phyloP scores from a whole-genome alignment of 2,329 filamentous ascomycete species.

The Beauveria caledonica region DNA sequence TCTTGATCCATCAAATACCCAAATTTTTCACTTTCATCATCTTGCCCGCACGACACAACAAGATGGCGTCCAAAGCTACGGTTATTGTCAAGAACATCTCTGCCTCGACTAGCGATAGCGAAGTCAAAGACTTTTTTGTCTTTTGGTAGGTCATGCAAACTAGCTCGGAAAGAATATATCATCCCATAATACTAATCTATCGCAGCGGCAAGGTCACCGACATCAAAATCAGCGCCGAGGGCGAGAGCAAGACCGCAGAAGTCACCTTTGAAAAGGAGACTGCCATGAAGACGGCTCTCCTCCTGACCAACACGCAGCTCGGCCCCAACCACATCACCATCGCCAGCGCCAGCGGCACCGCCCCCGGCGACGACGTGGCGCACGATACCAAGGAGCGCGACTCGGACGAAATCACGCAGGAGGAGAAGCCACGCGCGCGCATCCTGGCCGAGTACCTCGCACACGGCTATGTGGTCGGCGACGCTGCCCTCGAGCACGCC shows the following conservation, averaged over 20 bases:
- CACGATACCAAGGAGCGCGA: constrained; percentile 48
- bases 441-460: constrained; percentile 96
- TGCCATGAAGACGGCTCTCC: constrained; percentile 90
- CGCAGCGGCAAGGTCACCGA: constrained; percentile 80
- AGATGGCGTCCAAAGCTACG: constrained; percentile 52
- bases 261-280: constrained; percentile 96
- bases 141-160: constrained; percentile 58
- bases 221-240: constrained; percentile 64
- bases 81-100: constrained; percentile 90
- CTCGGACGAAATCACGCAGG: constrained; percentile 71
- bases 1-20: not conserved
- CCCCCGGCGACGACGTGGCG: constrained; percentile 53
- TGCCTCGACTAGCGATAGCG: constrained; percentile 71
- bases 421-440: constrained; percentile 91
- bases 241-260: constrained; percentile 71
- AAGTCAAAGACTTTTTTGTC: constrained; percentile 95
- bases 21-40: not conserved
- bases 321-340: constrained; percentile 77
- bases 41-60: constrained; percentile 19
- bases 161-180: too few relatives aligned
- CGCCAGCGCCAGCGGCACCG: constrained; percentile 56
- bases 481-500: constrained; percentile 67
- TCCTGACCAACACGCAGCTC: constrained; percentile 94
- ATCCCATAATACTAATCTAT: constrained; percentile 14
- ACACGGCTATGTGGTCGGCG: constrained; percentile 80